These are phyloP conservation scores for Acer yangbiense DNA, from an alignment of 345 rosid species.

Conservation along the genomic window DNA sequence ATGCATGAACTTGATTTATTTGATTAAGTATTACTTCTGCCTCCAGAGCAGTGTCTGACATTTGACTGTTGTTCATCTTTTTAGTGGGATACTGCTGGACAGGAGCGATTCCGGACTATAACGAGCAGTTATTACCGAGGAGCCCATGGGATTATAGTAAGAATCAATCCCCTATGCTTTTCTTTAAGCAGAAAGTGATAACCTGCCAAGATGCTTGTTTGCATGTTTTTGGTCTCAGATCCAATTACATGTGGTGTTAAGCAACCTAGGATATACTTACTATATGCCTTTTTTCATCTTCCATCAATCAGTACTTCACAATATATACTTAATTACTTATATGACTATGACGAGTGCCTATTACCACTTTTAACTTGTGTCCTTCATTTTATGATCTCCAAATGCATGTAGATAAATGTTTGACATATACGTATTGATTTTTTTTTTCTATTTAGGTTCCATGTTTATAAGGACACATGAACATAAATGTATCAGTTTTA, in stretches of 20 bases:
- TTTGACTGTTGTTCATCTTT: constrained; percentile 18
- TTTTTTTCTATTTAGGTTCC: neutral
- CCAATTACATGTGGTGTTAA: neutral
- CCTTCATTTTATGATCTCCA: neutral
- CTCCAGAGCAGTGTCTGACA: neutral
- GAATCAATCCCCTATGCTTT: constrained; percentile 15
- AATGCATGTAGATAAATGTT: neutral
- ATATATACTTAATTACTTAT: neutral
- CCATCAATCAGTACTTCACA: neutral
- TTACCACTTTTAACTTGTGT: neutral
- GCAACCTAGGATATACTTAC: neutral
- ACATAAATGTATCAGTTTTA: neutral
- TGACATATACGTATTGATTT: neutral
- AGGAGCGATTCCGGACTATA: constrained; percentile 89
- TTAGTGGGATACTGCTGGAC: constrained; percentile 95
- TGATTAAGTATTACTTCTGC: neutral
- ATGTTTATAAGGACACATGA: neutral
- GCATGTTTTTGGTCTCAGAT: neutral
- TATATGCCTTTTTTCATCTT: neutral
- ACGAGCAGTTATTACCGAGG: constrained; percentile 96
- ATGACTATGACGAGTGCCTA: neutral
- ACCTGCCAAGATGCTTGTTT: neutral
- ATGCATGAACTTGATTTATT: neutral
- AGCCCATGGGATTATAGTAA: constrained; percentile 88
- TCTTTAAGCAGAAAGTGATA: neutral